Evolutionary conservation across 306 rosid genomes (phyloP).

Genomic region (Begonia masoniana): DNA sequence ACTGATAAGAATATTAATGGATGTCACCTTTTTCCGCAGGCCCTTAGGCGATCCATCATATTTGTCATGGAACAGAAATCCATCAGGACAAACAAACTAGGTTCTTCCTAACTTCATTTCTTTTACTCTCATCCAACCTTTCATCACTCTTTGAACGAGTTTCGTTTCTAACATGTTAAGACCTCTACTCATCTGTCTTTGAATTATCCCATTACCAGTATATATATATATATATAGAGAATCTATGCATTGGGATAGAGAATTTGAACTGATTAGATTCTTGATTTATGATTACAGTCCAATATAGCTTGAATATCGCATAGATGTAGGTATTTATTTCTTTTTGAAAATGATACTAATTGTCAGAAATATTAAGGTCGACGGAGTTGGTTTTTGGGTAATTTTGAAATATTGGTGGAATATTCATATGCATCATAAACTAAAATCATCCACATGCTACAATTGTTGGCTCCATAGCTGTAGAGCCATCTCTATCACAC

Average conservation of each 20-base stretch:
- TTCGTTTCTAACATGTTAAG: not conserved
- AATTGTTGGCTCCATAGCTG: constrained; percentile 54
- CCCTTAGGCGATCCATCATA: constrained; percentile 83
- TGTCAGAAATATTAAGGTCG: no score
- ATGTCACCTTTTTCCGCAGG: constrained; percentile 34
- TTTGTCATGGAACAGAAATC: constrained; percentile 72
- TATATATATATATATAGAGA: not conserved
- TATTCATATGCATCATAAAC: no score
- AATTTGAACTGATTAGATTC: not conserved
- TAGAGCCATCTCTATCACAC: constrained; percentile 49
- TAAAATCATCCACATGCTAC: constrained; percentile 34
- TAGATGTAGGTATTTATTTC: no score
- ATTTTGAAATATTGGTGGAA: no score
- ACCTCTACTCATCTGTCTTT: not conserved
- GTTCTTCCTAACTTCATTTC: constrained; percentile 6
- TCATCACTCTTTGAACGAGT: not conserved
- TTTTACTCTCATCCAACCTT: constrained; percentile 5
- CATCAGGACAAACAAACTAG: constrained; percentile 20
- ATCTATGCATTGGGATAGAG: not conserved
- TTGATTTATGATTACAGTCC: no score
- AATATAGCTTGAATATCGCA: no score
- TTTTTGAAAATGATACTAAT: no score
- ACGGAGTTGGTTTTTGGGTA: no score
- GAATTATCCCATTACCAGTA: not conserved
- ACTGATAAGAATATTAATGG: not conserved